Conservation (phyloP, 495 filamentous ascomycete genomes). For the Pyrenula massariospora region DNA sequence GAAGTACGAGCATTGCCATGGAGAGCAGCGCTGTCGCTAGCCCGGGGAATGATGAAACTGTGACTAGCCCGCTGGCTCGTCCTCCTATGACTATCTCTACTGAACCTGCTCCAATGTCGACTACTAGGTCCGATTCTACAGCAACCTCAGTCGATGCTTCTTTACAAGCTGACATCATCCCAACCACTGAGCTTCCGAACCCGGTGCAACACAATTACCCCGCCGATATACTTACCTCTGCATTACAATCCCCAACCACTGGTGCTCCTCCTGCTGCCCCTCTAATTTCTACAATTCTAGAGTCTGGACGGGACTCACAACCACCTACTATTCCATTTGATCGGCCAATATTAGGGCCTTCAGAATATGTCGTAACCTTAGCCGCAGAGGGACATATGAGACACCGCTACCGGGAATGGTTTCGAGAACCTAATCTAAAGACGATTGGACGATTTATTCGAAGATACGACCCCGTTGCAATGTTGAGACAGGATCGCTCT, state of each 20-base stretch:
- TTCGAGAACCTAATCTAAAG: constrained; percentile 14
- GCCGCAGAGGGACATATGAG: constrained; percentile 1
- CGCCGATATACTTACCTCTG: not conserved
- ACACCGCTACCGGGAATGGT: not conserved
- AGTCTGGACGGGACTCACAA: not conserved
- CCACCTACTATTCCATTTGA: not conserved
- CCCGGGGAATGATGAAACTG: not conserved
- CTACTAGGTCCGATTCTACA: not conserved
- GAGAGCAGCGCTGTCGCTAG: not conserved
- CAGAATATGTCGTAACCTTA: not conserved
- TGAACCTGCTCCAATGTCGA: not conserved
- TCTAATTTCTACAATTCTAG: not conserved
- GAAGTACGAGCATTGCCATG: not conserved
- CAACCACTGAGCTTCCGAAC: not conserved
- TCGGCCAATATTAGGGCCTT: not conserved
- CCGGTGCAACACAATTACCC: not conserved
- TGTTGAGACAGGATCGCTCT: constrained; percentile 11
- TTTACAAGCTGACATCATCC: not conserved
- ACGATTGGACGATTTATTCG: not conserved
- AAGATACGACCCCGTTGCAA: not conserved
- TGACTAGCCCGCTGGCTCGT: not conserved
- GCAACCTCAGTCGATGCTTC: not conserved
- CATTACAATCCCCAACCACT: not conserved
- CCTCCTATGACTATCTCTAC: not conserved
- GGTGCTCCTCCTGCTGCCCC: not conserved